Conservation (phyloP, 1,284 basidiomycete genomes). For the Takashimella koratensis region DNA sequence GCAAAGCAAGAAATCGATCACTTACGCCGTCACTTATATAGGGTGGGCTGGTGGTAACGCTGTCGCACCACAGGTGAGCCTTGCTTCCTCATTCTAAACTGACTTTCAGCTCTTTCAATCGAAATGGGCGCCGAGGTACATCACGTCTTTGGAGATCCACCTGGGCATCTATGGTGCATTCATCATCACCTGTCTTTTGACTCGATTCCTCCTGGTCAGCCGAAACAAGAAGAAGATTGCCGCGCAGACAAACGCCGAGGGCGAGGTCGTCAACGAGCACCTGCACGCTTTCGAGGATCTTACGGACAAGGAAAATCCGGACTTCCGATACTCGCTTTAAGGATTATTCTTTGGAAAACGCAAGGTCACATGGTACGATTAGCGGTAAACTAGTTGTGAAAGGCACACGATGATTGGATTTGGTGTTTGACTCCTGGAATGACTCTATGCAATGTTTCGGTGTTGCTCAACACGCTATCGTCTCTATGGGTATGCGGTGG, state of each 20-base stretch:
- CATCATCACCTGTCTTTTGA: slow-evolving; percentile 9
- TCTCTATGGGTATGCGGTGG: too few relatives aligned
- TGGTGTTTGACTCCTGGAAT: too few relatives aligned
- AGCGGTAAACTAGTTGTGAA: too few relatives aligned
- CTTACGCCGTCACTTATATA: slow-evolving; percentile 26
- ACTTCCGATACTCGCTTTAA: slow-evolving; percentile 21
- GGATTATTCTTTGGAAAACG: too few relatives aligned
- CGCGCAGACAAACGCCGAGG: slow-evolving; percentile 1
- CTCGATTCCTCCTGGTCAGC: slow-evolving; percentile 8
- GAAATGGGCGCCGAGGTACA: slow-evolving; percentile 24
- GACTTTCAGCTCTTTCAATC: slow-evolving; percentile 50
- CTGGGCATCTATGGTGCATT: slow-evolving; percentile 18
- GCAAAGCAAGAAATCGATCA: slow-evolving; percentile 32
- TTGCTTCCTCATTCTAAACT: background rate
- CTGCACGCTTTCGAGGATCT: slow-evolving; percentile 24
- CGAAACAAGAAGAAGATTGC: slow-evolving; percentile 13
- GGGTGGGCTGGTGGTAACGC: slow-evolving; percentile 23
- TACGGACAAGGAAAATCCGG: slow-evolving; percentile 32
- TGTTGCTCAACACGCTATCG: too few relatives aligned
- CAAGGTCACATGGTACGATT: too few relatives aligned
- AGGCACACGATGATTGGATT: too few relatives aligned
- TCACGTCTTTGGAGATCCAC: slow-evolving; percentile 19
- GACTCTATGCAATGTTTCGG: too few relatives aligned
- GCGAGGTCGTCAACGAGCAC: slow-evolving; percentile 1
- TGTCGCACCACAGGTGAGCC: background rate